Base-by-base conservation (phyloP, 805 yeast genomes). In the Cyberlindnera euphorbiiphila region DNA sequence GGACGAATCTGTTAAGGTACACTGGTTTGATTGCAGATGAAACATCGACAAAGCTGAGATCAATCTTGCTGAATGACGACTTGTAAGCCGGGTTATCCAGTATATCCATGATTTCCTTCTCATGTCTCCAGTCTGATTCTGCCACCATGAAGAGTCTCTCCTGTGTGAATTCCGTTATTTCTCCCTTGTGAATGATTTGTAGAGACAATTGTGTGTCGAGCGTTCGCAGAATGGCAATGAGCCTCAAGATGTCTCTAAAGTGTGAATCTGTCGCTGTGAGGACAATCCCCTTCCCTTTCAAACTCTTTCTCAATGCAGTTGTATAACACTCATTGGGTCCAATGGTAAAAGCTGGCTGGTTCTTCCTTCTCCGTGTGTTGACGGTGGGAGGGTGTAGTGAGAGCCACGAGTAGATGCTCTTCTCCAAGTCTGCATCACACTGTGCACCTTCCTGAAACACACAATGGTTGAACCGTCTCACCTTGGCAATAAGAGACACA, bases 271-370 rank as follows among this genome's bases (percentile, higher is more conserved):
- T 34, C 9, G 55, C 43, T 1, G 62, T 50, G 26, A 62, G 30
- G 9, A 59, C 65, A 12, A 62, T 50, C 1, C 66, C 67, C 22
- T 35, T 47, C 1, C 65, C 65, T 25, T 49, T 46, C 11, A 42
- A 29, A 9, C 25, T 15, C n/a, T 15, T n/a, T 20, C 25, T 27
- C 9, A 40, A 6, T 6, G 29, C 17, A 5, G 41, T 37, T 4
- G 37, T 7, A 9, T 25, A 17, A 21, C 53, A 49, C 11, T 29
- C 32, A 1, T 14, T 32, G 11, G 12, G 21, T 4, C 25, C 23
- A 8, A 22, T 20, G 2, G 13, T 15, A 14, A 34, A 39, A 12
- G 25, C 9, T 3, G 41, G 37, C 16, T 14, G 17, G 6, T 22
- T 20, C 12, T 3, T 10, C 5, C 13, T 7, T 4, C 19, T 16